These are phyloP conservation scores for Torrubiellomyces zombiae DNA, from an alignment of 2,329 filamentous ascomycete species.

Conservation along the genomic window DNA sequence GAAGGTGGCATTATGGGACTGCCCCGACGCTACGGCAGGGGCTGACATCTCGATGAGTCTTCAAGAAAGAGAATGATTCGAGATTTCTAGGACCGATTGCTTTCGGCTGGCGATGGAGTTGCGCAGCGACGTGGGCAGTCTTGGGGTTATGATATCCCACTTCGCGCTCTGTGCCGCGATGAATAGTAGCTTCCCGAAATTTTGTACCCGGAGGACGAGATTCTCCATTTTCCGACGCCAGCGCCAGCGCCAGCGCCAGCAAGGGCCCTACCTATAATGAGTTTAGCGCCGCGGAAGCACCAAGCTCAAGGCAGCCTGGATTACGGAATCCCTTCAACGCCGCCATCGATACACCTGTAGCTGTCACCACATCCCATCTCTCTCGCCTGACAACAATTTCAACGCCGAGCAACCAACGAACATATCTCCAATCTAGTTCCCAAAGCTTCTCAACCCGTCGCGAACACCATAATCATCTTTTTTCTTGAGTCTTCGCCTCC, in stretches of 20 bases:
- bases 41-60: slow-evolving; percentile 26
- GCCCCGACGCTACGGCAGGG: slow-evolving; percentile 18
- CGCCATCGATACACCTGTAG: no score
- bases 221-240: slow-evolving; percentile 20
- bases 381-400: neutral
- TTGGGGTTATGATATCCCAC: slow-evolving; percentile 20
- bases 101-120: no score
- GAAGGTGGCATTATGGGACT: slow-evolving; percentile 36
- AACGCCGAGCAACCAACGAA: no score
- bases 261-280: slow-evolving; percentile 7
- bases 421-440: neutral
- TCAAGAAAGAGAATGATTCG: no score
- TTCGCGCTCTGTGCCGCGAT: slow-evolving; percentile 21
- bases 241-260: slow-evolving; percentile 3
- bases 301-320: slow-evolving; percentile 23
- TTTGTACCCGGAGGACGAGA: slow-evolving; percentile 22
- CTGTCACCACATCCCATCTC: no score
- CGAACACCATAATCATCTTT: no score
- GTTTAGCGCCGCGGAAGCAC: slow-evolving; percentile 13
- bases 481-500: no score
- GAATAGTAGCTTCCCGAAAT: slow-evolving; percentile 18
- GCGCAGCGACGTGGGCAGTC: slow-evolving; percentile 15
- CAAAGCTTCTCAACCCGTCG: neutral
- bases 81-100: no score
- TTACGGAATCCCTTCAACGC: slow-evolving; percentile 23